Percentiles rank a stretch among this genome's conserved stretches.
Evolutionary conservation across 2,329 filamentous ascomycete genomes (phyloP).

Genomic region (Sordariomycetes sp.): DNA sequence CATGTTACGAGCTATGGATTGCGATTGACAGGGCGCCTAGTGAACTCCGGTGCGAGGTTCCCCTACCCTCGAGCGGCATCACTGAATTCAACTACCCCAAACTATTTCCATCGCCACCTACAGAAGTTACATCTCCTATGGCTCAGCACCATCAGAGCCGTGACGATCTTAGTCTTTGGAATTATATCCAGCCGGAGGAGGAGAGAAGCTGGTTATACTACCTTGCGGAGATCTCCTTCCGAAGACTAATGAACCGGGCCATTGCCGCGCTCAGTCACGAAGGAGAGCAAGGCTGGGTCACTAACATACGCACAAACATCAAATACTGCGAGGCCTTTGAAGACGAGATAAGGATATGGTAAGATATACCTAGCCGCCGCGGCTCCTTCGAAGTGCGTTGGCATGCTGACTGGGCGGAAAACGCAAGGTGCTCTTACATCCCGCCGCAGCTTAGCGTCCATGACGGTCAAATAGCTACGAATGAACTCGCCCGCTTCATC

Average conservation of each 20-base stretch:
- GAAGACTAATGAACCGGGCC: constrained; percentile 11
- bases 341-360: constrained; percentile 12
- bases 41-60: constrained; percentile 8
- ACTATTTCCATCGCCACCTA: constrained; percentile 15
- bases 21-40: neutral
- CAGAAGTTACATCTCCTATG: constrained; percentile 6
- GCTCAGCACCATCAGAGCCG: constrained; percentile 1
- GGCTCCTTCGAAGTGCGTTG: neutral
- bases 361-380: neutral
- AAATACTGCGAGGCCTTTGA: constrained; percentile 10
- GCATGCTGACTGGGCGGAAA: too few relatives aligned
- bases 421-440: too few relatives aligned
- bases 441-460: too few relatives aligned
- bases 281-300: constrained; percentile 11
- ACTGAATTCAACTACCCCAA: constrained; percentile 14
- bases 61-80: constrained; percentile 7
- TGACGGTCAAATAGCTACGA: neutral
- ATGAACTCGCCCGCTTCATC: neutral
- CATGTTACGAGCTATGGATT: neutral
- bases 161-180: neutral
- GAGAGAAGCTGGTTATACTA: constrained; percentile 17
- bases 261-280: constrained; percentile 3
- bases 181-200: constrained; percentile 9
- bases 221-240: constrained; percentile 15
- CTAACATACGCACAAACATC: constrained; percentile 8